Evolutionary conservation across 2,329 filamentous ascomycete genomes (phyloP), one percentile per base, ranked within the genome.

Genomic region (Paecilomyces sp.): DNA sequence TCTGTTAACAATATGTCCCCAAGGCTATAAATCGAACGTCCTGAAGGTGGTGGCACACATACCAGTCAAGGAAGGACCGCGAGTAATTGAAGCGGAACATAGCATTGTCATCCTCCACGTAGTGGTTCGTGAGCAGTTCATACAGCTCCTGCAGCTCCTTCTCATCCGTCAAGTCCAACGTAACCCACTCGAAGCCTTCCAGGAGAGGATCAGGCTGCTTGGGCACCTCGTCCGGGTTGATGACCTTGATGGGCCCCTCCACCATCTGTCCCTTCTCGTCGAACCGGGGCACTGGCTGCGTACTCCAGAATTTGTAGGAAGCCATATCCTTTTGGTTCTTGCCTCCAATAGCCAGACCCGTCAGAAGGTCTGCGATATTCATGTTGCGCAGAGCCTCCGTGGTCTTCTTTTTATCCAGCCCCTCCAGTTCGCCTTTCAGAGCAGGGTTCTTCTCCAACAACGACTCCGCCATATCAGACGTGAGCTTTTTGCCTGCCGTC

Each of bases 1-100:
- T 31, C n/a, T 58, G 1, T 53, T 50, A 18, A 18, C 25, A 50
- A 28, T 54, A 50, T 18, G 33, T 30, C n/a, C 2, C 53, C 57
- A 47, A 57, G 31, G 2, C 15, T 18, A 15, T 47, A 41, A 22
- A 34, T 56, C 11, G 59, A 54, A 24, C 31, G 25, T 18, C 25
- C 33, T 4, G 11, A 41, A 22, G n/a, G 57, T 15, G n/a, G 57
- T 15, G 18, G 25, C 25, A 54, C 7, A 62, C 58, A 70, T 77
- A 92, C 92, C 94, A 99, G 74, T 91, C 88, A 55, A 99, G 80
- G 71, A 97, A 95, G 1, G 89, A 87, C 47, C 86, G 81, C 1
- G 92, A 96, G 79, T 99, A 99, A 75, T 94, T 93, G 82, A 99
- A 97, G 58, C 94, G 88, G 80, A 99, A 97, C 83, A 95, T 96